Base-by-base conservation (phyloP, 345 rosid genomes). In the Eucalyptus regnans region DNA sequence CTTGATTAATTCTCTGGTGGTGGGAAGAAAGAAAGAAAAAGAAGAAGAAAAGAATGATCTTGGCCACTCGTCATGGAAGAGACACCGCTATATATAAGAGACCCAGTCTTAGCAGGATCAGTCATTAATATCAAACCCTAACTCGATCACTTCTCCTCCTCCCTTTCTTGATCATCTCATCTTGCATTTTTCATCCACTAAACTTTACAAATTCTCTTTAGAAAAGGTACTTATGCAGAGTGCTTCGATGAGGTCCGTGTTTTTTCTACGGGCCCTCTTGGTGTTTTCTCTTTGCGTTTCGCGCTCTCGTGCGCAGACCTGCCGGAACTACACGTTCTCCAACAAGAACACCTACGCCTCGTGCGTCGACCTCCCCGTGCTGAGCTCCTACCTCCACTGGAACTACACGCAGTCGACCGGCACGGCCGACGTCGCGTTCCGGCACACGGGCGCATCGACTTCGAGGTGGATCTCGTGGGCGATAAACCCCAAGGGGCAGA, bases 331-430 rank as follows among this genome's bases (percentile, higher is more conserved):
- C 90, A 90, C 88, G 20, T 96, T 96, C 92, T 0, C 90, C 18
- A 84, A 87, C 46, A 95, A 89, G 92, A 62, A 18, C 1, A 29
- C 41, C 9, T 96, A 88, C 87, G 10, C 84, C 25, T 14, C 23
- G 18, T 97, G 99, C 88, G 86, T 13, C 18, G 88, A 87, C 52
- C 98, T 97, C 29, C 51, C 93, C 1, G 92, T 88, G 14, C 90
- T 96, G 37, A 95, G 89, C 84, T 92, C 96, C 23, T 95, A 43
- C 89, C 94, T 97, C 44, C 97, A 97, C 90, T 97, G 98, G 98
- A 96, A 86, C 20, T 94, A 88, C 89, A 23, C 91, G 76, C 81
- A 89, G 10, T 85, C 92, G 33, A 92, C 92, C 49, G 46, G 58
- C 33, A 91, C 93, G 46, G 95, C 92, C n/a, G 93, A 95, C 2